Evolutionary conservation across 345 rosid genomes (phyloP).

Genomic region (Excoecaria cochinchinensis): DNA sequence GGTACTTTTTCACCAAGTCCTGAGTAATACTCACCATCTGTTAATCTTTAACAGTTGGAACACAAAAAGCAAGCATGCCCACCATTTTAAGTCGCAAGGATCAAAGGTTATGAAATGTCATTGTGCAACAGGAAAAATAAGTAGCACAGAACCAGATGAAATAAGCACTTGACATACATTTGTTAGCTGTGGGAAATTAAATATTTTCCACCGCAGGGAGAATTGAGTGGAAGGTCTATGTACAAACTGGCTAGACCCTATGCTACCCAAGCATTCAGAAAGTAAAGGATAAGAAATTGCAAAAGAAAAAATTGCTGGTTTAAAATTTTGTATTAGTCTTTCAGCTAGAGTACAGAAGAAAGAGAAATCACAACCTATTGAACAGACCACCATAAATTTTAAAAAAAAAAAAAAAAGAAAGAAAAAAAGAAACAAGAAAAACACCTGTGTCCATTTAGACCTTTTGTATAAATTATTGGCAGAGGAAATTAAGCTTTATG

Average conservation of each 20-base stretch:
- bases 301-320: neutral
- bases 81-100: too few relatives aligned
- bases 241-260: neutral
- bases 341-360: neutral
- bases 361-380: neutral
- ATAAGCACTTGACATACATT: too few relatives aligned
- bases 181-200: too few relatives aligned
- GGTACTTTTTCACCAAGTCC: too few relatives aligned
- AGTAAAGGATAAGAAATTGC: neutral
- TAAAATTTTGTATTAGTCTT: constrained; percentile 8
- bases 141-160: neutral
- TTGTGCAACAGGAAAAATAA: too few relatives aligned
- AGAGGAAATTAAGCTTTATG: neutral
- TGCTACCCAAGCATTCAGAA: neutral
- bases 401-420: neutral
- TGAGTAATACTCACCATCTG: too few relatives aligned
- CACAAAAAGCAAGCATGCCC: too few relatives aligned
- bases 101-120: too few relatives aligned
- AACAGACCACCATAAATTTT: neutral
- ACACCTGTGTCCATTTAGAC: neutral
- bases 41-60: too few relatives aligned
- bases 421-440: too few relatives aligned
- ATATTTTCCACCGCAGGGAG: neutral
- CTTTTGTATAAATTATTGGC: neutral
- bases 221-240: neutral